Base-by-base conservation (phyloP, 2,329 filamentous ascomycete genomes). In the Thielaviopsis euricoi region DNA sequence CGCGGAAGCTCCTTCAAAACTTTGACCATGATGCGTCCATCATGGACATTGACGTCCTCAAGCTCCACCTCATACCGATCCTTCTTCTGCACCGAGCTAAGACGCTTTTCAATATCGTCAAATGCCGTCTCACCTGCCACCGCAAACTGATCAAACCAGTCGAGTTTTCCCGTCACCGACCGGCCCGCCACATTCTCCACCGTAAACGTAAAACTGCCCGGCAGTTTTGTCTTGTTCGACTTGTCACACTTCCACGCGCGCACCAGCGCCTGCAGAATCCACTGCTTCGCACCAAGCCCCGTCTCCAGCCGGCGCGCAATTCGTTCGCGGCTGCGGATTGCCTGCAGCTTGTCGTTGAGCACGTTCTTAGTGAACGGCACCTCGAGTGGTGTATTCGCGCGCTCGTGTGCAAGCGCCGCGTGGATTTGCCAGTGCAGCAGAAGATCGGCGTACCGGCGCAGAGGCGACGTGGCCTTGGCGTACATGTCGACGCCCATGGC, bases 381-480 rank as follows among this genome's bases (percentile, higher is more conserved):
- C 61, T 74, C 29, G 23, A 48, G 15, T 17, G 26, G 22, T 21
- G 46, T 29, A 62, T 49, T 64, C 59, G 23, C 61, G 9, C 73
- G 70, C 63, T 77, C 74, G 60, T 73, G 67, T 15, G 71, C 69
- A 33, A 86, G 69, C 10, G 79, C 76, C 2, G 76, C 77, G 64
- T 83, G 76, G 61, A 86, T 78, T 66, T 86, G 82, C 79, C 80
- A 85, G 68, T 85, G 82, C 1, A 78, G 74, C 33, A 86, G 66
- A 52, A 86, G 69, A 66, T 86, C 83, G 5, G 72, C 69, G 67
- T 77, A 85, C 50, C 83, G 77, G 37, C 83, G 79, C n/a, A 86
- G 73, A 19, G 83, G 83, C 54, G 79, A 83, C 7, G 83, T 86
- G 46, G 76, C 76, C 63, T 82, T 84, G 59, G 78, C 71, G 66